phyloP scores from a whole-genome alignment of 2,329 filamentous ascomycete species.

The Fusarium sp. region DNA sequence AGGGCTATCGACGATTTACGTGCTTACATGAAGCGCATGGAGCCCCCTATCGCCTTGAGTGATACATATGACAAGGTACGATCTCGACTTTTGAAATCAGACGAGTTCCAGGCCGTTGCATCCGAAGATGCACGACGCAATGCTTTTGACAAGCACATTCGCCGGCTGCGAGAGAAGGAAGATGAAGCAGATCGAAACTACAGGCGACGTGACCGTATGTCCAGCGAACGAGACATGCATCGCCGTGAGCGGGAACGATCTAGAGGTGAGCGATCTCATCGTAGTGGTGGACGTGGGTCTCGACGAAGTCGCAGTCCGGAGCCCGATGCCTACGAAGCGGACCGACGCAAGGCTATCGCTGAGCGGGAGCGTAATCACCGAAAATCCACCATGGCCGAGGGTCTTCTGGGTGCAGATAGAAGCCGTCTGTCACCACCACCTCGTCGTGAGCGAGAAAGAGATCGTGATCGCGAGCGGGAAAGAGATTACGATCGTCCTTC shows the following conservation, averaged over 20 bases:
- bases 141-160: conserved; percentile 92
- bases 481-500: conserved; percentile 60
- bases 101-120: conserved; percentile 85
- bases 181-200: conserved; percentile 78
- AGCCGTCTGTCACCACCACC: conserved; percentile 55
- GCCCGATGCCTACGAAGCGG: conserved; percentile 92
- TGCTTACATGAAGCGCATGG: conserved; percentile 86
- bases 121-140: conserved; percentile 84
- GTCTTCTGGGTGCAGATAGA: conserved; percentile 64
- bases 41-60: conserved; percentile 79
- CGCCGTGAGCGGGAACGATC: conserved; percentile 71
- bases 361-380: conserved; percentile 94
- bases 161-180: conserved; percentile 90
- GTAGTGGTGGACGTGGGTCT: conserved; percentile 63
- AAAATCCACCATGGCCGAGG: conserved; percentile 78
- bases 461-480: conserved; percentile 40
- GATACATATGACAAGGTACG: conserved; percentile 93
- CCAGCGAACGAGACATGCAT: conserved; percentile 62
- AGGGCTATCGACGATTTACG: conserved; percentile 86
- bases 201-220: conserved; percentile 67
- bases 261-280: conserved; percentile 72
- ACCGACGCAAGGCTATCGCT: conserved; percentile 91
- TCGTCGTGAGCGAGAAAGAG: conserved; percentile 31
- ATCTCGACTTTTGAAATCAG: conserved; percentile 79
- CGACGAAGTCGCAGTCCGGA: conserved; percentile 89